Percentiles rank a stretch among this genome's conserved stretches.
Evolutionary conservation across 495 filamentous ascomycete genomes (phyloP).

Genomic region (Lophiotrema nucula): DNA sequence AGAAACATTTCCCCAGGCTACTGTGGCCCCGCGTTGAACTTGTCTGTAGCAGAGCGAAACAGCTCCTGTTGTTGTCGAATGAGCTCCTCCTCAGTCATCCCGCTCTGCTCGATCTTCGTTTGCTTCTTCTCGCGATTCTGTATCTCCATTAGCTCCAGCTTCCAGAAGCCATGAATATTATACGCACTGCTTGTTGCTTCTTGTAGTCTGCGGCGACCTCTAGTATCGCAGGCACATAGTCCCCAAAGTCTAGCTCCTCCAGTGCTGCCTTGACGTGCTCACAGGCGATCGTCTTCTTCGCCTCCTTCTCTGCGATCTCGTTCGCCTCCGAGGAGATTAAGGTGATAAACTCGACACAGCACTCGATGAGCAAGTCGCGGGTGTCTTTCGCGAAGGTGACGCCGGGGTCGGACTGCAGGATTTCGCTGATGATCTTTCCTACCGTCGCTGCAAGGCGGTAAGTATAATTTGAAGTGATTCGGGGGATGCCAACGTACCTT

Average conservation of each 20-base stretch:
- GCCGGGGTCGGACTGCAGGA: slow-evolving; percentile 68
- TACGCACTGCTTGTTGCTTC: slow-evolving; percentile 80
- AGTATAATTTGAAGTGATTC: slow-evolving; percentile 7
- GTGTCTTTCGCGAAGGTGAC: slow-evolving; percentile 88
- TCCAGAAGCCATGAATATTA: neutral
- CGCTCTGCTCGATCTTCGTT: slow-evolving; percentile 93
- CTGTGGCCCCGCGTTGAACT: slow-evolving; percentile 53
- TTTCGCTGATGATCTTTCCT: slow-evolving; percentile 95
- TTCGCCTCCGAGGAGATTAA: slow-evolving; percentile 96
- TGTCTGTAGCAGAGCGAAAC: slow-evolving; percentile 77
- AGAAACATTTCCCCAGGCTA: too few species aligned
- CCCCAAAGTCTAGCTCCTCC: slow-evolving; percentile 82
- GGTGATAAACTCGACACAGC: slow-evolving; percentile 98
- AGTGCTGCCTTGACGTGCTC: slow-evolving; percentile 95
- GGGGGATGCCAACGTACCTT: slow-evolving; percentile 57
- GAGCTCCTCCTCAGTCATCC: slow-evolving; percentile 83
- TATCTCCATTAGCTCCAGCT: slow-evolving; percentile 15
- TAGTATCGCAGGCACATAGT: slow-evolving; percentile 82
- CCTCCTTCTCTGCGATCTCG: slow-evolving; percentile 95
- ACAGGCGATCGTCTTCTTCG: slow-evolving; percentile 96
- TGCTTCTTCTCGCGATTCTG: slow-evolving; percentile 95
- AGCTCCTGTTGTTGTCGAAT: slow-evolving; percentile 85
- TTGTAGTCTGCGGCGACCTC: slow-evolving; percentile 89
- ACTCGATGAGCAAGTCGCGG: slow-evolving; percentile 92
- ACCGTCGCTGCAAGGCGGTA: slow-evolving; percentile 73